Conservation (phyloP, 768 basidiomycete species). For the Porpolomopsis calyptriformis region DNA sequence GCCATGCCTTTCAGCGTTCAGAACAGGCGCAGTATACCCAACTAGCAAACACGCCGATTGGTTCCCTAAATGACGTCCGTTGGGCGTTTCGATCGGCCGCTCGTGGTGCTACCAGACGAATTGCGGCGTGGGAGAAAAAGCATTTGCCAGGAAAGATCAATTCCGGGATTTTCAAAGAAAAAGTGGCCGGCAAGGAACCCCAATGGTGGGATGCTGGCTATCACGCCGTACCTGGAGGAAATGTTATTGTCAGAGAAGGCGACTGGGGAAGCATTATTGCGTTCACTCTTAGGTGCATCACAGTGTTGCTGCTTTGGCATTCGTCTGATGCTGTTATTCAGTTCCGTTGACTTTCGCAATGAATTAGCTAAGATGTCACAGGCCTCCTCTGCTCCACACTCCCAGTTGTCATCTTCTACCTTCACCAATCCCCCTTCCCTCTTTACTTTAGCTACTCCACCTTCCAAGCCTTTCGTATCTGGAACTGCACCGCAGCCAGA, state of each 20-base stretch:
- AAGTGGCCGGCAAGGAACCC: slow-evolving; percentile 33
- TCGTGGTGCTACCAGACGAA: slow-evolving; percentile 40
- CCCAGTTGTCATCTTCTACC: slow-evolving; percentile 16
- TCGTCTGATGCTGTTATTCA: slow-evolving; percentile 16
- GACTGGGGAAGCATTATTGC: slow-evolving; percentile 76
- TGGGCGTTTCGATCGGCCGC: slow-evolving; percentile 44
- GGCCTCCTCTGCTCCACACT: slow-evolving; percentile 13
- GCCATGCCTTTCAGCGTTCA: slow-evolving; percentile 44
- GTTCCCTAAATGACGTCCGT: slow-evolving; percentile 51
- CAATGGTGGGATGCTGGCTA: slow-evolving; percentile 54
- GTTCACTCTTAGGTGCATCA: slow-evolving; percentile 54
- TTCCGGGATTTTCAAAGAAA: slow-evolving; percentile 14
- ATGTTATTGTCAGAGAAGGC: slow-evolving; percentile 54
- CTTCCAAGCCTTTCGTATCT: slow-evolving; percentile 40
- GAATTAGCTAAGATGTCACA: slow-evolving; percentile 34
- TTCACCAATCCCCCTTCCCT: slow-evolving; percentile 33
- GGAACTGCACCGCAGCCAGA: slow-evolving; percentile 35
- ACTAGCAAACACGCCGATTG: slow-evolving; percentile 34
- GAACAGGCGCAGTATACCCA: slow-evolving; percentile 53
- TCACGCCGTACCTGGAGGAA: slow-evolving; percentile 58
- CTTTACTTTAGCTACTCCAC: slow-evolving; percentile 35
- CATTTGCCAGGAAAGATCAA: slow-evolving; percentile 31
- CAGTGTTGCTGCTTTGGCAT: not conserved
- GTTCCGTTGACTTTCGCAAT: slow-evolving; percentile 48
- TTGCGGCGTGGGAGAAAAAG: slow-evolving; percentile 56